phyloP scores from a whole-genome alignment of 306 rosid genomes.

The Carpinus fangiana region DNA sequence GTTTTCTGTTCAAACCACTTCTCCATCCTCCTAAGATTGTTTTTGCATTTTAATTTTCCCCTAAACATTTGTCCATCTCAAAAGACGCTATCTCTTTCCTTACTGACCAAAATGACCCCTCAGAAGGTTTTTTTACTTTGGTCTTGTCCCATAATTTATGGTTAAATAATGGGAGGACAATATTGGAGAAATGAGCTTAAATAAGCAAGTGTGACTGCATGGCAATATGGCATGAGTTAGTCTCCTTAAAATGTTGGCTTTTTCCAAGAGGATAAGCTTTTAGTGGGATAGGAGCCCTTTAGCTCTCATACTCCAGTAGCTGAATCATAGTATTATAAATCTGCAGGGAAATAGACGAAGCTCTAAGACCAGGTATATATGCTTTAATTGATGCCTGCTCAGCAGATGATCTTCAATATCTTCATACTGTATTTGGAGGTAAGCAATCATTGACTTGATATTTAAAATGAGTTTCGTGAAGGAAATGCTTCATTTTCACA shows the following conservation, averaged over 20 bases:
- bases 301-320: constrained; percentile 21
- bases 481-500: constrained; percentile 18
- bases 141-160: neutral
- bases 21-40: neutral
- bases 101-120: neutral
- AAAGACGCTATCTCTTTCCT: neutral
- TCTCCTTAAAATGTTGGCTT: neutral
- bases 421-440: constrained; percentile 92
- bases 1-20: constrained; percentile 1
- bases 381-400: constrained; percentile 80
- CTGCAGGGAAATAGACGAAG: constrained; percentile 87
- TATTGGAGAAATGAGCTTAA: neutral
- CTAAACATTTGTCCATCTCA: neutral
- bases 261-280: neutral
- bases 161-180: neutral
- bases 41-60: neutral
- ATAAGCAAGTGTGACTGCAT: neutral
- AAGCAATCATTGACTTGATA: constrained; percentile 33
- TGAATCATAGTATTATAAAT: constrained; percentile 24
- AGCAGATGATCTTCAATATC: constrained; percentile 83
- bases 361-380: constrained; percentile 79
- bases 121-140: neutral
- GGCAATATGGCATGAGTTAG: neutral
- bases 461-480: constrained; percentile 9
- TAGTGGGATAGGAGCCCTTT: neutral